Percentiles rank a stretch among this genome's conserved stretches.
Conservation (phyloP, 305 asterid species). For the Solanum aculeatissimum region DNA sequence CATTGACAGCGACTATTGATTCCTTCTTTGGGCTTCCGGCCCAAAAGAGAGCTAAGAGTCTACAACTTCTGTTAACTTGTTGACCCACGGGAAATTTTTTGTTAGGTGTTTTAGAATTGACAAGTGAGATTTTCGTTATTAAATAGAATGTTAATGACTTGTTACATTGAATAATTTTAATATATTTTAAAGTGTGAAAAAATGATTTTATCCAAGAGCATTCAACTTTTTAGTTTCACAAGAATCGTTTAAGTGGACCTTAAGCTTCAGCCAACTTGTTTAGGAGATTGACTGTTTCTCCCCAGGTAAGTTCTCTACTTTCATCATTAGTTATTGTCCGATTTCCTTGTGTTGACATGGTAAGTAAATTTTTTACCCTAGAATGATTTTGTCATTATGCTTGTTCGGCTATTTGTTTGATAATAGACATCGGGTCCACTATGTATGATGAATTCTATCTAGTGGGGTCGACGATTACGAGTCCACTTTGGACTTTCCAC, state of each 20-base stretch:
- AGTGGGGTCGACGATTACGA: too few relatives aligned
- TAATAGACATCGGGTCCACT: too few relatives aligned
- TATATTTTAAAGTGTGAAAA: not conserved
- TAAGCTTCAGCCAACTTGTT: not conserved
- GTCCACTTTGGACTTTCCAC: too few relatives aligned
- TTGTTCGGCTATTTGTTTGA: too few relatives aligned
- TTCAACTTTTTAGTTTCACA: not conserved
- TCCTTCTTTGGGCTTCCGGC: not conserved
- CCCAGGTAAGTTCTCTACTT: not conserved
- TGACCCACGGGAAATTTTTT: not conserved
- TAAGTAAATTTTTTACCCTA: not conserved
- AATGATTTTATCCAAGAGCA: not conserved
- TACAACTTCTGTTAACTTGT: not conserved
- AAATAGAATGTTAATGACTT: not conserved
- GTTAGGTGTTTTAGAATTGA: too few relatives aligned
- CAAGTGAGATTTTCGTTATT: too few relatives aligned
- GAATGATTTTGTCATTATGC: too few relatives aligned
- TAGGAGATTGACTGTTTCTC: not conserved
- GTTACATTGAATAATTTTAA: too few relatives aligned
- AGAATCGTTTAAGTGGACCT: not conserved
- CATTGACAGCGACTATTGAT: not conserved
- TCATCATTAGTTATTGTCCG: not conserved
- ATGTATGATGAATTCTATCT: too few relatives aligned
- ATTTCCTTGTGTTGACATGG: not conserved
- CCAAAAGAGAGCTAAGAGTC: not conserved